Conservation (phyloP, 805 yeast genomes). For the Suhomyces vadensis region DNA sequence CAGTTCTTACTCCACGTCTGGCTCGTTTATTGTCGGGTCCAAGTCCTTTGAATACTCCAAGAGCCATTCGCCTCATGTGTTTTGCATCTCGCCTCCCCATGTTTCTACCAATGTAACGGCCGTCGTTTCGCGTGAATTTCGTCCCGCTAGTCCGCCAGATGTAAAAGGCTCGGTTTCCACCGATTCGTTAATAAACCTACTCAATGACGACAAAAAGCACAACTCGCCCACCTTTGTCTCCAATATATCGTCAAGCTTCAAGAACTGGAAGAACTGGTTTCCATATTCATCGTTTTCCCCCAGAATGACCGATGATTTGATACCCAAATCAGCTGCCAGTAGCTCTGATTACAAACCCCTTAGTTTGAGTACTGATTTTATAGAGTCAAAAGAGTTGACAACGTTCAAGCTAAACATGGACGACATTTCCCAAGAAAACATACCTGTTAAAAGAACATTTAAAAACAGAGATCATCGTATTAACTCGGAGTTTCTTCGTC, state of each 20-base stretch:
- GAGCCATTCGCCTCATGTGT: background rate
- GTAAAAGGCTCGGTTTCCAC: conserved; percentile 4
- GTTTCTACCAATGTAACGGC: background rate
- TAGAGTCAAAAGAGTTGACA: conserved; percentile 11
- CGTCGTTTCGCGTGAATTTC: conserved; percentile 3
- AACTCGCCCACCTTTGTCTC: conserved; percentile 7
- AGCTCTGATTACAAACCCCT: background rate
- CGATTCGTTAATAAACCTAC: conserved; percentile 5
- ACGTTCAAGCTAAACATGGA: conserved; percentile 9
- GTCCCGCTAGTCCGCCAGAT: conserved; percentile 4
- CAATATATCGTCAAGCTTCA: conserved; percentile 4
- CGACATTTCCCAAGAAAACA: conserved; percentile 5
- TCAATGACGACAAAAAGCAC: background rate
- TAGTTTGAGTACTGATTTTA: background rate
- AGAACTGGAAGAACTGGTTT: conserved; percentile 5
- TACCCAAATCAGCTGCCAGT: background rate
- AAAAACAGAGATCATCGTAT: conserved; percentile 49
- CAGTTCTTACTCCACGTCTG: conserved; percentile 7
- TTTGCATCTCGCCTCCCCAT: conserved; percentile 5
- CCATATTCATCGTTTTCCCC: conserved; percentile 9
- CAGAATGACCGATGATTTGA: conserved; percentile 13
- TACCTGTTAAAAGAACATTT: conserved; percentile 12
- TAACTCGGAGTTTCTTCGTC: conserved; percentile 48
- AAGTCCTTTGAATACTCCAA: background rate
- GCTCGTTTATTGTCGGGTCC: background rate